Conservation (phyloP, 371 early-diverging fungal genomes). For the Nematocida ironsii region DNA sequence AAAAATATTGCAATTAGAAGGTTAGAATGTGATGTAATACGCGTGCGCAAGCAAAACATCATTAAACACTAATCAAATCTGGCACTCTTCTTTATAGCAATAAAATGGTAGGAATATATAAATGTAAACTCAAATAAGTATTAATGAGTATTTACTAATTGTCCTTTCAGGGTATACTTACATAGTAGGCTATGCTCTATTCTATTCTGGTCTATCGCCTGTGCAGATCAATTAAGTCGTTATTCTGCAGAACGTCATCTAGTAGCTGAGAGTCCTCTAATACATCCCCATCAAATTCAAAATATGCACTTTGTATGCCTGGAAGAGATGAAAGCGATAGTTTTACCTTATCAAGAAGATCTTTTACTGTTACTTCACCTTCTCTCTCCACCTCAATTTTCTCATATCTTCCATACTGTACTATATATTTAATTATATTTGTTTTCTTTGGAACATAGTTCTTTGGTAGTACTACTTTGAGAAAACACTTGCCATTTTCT, state of each 20-base stretch:
- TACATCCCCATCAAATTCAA: constrained; percentile 41
- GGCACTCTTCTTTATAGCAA: too few species aligned
- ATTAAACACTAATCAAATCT: too few species aligned
- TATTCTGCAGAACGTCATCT: constrained; percentile 12
- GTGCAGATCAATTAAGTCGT: constrained; percentile 34
- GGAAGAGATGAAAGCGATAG: neutral
- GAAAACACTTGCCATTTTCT: neutral
- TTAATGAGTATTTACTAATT: too few species aligned
- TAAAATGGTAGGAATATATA: too few species aligned
- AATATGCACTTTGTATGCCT: neutral
- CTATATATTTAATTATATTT: constrained; percentile 14
- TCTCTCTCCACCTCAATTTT: constrained; percentile 1
- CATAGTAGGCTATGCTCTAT: neutral
- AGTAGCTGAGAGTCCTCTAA: constrained; percentile 15
- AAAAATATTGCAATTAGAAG: too few species aligned
- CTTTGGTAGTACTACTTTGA: neutral
- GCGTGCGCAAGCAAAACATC: too few species aligned
- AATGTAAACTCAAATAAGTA: too few species aligned
- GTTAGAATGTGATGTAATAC: too few species aligned
- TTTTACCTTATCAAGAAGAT: constrained; percentile 1
- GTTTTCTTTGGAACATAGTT: neutral
- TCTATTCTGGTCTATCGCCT: neutral
- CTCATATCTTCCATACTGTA: constrained; percentile 3
- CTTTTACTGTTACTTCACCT: neutral
- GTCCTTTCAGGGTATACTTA: too few species aligned